These are phyloP conservation scores for Przewalskia tangutica DNA, from an alignment of 257 asterid species.

Conservation along the genomic window DNA sequence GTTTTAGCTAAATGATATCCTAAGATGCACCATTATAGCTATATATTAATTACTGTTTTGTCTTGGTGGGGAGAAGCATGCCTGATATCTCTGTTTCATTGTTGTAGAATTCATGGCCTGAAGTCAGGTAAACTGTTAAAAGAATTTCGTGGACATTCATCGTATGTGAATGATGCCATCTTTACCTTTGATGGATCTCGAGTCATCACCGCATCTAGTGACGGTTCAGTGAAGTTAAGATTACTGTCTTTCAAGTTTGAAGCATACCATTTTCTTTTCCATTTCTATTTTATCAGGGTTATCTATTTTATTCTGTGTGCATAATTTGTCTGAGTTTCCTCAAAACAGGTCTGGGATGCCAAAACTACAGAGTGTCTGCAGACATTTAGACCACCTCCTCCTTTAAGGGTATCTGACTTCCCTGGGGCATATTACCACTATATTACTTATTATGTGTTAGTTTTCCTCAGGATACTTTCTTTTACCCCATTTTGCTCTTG, in stretches of 20 bases:
- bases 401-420: slow-evolving; percentile 55
- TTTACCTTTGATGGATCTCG: slow-evolving; percentile 91
- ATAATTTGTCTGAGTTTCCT: slow-evolving; percentile 2
- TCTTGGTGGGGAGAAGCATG: not conserved
- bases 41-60: not conserved
- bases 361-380: slow-evolving; percentile 87
- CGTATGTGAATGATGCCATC: slow-evolving; percentile 85
- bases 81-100: slow-evolving; percentile 7
- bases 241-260: not conserved
- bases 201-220: slow-evolving; percentile 91
- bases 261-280: not conserved
- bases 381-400: slow-evolving; percentile 97
- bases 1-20: not conserved
- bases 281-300: not conserved
- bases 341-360: slow-evolving; percentile 83
- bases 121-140: slow-evolving; percentile 88
- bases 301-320: not conserved
- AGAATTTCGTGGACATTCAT: slow-evolving; percentile 91
- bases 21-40: not conserved
- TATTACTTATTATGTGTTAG: not conserved
- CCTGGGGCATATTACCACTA: slow-evolving; percentile 5
- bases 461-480: not conserved
- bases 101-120: slow-evolving; percentile 74
- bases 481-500: not conserved
- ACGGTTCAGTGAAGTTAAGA: slow-evolving; percentile 85